phyloP scores from a whole-genome alignment of 2,329 filamentous ascomycete species.

The Exophiala sp. region DNA sequence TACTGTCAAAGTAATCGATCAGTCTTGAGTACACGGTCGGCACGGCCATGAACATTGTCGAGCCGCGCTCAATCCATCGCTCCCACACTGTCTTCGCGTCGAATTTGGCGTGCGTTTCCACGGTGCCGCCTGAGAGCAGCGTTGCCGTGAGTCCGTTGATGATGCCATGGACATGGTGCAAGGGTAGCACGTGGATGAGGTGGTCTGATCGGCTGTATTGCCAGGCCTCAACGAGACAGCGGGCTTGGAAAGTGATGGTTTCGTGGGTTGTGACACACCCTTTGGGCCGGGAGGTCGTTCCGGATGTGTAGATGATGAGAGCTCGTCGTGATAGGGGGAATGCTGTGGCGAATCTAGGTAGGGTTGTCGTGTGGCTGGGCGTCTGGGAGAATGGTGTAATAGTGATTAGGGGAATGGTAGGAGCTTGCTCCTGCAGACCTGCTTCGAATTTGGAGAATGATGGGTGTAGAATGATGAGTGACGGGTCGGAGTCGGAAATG shows the following conservation, averaged over 20 bases:
- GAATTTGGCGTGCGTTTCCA: conserved; percentile 49
- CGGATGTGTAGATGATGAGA: conserved; percentile 30
- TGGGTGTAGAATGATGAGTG: conserved; percentile 40
- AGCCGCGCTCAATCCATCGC: conserved; percentile 41
- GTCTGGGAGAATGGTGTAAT: conserved; percentile 30
- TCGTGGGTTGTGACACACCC: conserved; percentile 43
- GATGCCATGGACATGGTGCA: conserved; percentile 52
- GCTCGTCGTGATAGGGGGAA: conserved; percentile 37
- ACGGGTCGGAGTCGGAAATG: conserved; percentile 42
- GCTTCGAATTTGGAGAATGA: conserved; percentile 36
- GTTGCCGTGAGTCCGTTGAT: conserved; percentile 49
- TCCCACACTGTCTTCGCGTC: conserved; percentile 45
- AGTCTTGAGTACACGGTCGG: conserved; percentile 51
- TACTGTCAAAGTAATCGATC: conserved; percentile 43
- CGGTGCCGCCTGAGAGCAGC: conserved; percentile 44
- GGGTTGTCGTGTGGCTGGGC: conserved; percentile 11
- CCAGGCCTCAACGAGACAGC: conserved; percentile 36
- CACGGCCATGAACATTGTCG: conserved; percentile 51
- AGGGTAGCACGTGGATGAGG: conserved; percentile 49
- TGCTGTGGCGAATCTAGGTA: conserved; percentile 40
- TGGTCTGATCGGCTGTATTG: conserved; percentile 43
- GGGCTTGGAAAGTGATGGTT: conserved; percentile 36
- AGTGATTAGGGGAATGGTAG: conserved; percentile 33
- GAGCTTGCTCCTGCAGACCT: conserved; percentile 32
- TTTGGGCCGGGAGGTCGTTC: conserved; percentile 29